A percentile compares a stretch with the other conserved stretches of the same genome.
Conservation (phyloP, 352 stramenopile species). For the Globisporangium middletonii region DNA sequence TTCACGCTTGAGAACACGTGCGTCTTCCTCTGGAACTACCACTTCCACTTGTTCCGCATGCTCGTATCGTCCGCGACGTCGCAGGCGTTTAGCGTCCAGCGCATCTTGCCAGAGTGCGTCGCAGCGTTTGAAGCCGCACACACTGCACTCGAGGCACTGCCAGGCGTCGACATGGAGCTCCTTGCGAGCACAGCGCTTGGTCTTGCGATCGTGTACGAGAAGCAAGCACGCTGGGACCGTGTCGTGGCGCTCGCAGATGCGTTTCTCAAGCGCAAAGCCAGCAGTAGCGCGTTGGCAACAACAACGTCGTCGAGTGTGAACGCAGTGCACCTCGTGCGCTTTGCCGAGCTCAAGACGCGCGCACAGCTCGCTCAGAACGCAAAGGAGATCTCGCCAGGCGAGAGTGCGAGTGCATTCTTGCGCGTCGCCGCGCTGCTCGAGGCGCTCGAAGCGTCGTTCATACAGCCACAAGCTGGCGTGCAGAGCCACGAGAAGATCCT, state of each 20-base stretch:
- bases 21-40: conserved; percentile 90
- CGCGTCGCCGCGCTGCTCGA: conserved; percentile 51
- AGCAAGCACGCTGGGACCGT: conserved; percentile 39
- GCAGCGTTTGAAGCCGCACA: conserved; percentile 55
- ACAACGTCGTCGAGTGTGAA: not conserved
- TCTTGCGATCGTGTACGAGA: conserved; percentile 49
- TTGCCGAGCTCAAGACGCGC: conserved; percentile 60
- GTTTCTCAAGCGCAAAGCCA: conserved; percentile 50
- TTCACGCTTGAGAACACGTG: conserved; percentile 80
- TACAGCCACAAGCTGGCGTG: conserved; percentile 7
- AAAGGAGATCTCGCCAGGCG: conserved; percentile 51
- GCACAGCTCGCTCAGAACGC: conserved; percentile 61
- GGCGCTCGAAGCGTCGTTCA: conserved; percentile 36
- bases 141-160: conserved; percentile 30
- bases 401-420: conserved; percentile 24
- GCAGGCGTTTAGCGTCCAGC: conserved; percentile 21
- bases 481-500: conserved; percentile 39
- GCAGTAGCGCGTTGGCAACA: not conserved
- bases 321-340: conserved; percentile 43
- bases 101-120: conserved; percentile 54
- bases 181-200: conserved; percentile 43
- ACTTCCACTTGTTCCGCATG: conserved; percentile 81
- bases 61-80: not conserved
- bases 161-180: conserved; percentile 33
- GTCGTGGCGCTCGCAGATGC: conserved; percentile 37